Evolutionary conservation across 2,329 filamentous ascomycete species (phyloP), one percentile per base, ranked within the genome.

Genomic region (Fusarium decemcellulare): DNA sequence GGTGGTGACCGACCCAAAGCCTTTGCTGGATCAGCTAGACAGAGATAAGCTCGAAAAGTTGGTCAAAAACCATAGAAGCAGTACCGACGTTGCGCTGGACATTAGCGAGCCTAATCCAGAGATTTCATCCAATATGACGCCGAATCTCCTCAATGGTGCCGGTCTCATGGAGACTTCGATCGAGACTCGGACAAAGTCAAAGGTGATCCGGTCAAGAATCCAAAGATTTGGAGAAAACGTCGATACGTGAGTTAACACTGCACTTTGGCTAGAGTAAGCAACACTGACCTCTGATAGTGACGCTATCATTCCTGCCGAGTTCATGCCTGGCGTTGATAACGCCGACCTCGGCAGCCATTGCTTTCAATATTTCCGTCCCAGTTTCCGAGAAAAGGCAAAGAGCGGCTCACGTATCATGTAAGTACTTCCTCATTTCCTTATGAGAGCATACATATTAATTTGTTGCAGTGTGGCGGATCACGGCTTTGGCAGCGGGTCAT

Each of bases 1-100:
- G 83, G 77, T 72, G 39, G 71, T 84, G 7, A 79, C 76, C 1
- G 79, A 83, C 56, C 82, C 83, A 11, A 29, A 23, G 18, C 27
- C 18, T 23, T 40, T 59, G 56, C 37, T 59, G 16, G 27, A 43
- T 29, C 56, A 51, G 39, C 14, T 59, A n/a, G 56, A 59, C 15
- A 46, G 39, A 12, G 37, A 16, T 5, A 59, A 37, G 36, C 30
- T 59, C 5, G 37, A 59, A 15, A 42, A 27, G 16, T 18, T 59
- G 12, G 36, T 42, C 6, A 48, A 36, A 18, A 44, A 18, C 40
- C 15, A 23, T 18, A 42, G 36, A 29, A 42, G 23, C 5, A 23
- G 16, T 11, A 43, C 8, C 12, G 37, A 23, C 5, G 12, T n/a
- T 18, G 42, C 27, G 14, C 15, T 48, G 8, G 12, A 29, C 9